Conservation (phyloP, 2,329 filamentous ascomycete species). For the Tolypocladium ophioglossoides region DNA sequence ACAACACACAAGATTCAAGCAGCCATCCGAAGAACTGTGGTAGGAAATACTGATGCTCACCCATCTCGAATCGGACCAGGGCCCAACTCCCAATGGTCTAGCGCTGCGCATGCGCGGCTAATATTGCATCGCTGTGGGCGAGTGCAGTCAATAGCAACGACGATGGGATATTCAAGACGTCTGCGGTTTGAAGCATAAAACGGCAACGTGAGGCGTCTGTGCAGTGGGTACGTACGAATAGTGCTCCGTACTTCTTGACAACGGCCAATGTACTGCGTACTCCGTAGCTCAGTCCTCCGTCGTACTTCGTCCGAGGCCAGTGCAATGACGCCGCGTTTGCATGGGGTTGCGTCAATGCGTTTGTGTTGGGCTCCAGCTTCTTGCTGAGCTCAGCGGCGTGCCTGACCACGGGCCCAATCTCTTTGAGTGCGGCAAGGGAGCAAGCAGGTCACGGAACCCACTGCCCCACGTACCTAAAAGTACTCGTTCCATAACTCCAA, state of each 20-base stretch:
- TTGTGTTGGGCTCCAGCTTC: neutral
- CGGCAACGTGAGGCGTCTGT: neutral
- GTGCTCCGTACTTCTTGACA: neutral
- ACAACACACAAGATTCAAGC: neutral
- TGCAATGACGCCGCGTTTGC: neutral
- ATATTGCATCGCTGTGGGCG: constrained; percentile 3
- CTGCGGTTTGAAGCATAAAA: neutral
- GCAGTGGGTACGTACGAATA: neutral
- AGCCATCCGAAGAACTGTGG: neutral
- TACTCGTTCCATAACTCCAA: too few species aligned
- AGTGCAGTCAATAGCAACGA: neutral
- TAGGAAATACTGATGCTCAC: constrained; percentile 9
- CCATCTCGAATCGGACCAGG: constrained; percentile 14
- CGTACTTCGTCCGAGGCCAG: neutral
- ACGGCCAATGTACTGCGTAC: too few species aligned
- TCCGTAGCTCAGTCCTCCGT: too few species aligned
- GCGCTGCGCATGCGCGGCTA: constrained; percentile 9
- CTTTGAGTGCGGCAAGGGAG: too few species aligned
- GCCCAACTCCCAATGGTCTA: constrained; percentile 10
- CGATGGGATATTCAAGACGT: neutral
- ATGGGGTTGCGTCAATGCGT: neutral
- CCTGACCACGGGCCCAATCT: neutral
- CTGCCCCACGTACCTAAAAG: too few species aligned
- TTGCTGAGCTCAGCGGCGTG: neutral
- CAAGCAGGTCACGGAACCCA: too few species aligned